Evolutionary conservation across 2,329 filamentous ascomycete species (phyloP), one percentile per base, ranked within the genome.

Genomic region (Rutstroemia sp.): DNA sequence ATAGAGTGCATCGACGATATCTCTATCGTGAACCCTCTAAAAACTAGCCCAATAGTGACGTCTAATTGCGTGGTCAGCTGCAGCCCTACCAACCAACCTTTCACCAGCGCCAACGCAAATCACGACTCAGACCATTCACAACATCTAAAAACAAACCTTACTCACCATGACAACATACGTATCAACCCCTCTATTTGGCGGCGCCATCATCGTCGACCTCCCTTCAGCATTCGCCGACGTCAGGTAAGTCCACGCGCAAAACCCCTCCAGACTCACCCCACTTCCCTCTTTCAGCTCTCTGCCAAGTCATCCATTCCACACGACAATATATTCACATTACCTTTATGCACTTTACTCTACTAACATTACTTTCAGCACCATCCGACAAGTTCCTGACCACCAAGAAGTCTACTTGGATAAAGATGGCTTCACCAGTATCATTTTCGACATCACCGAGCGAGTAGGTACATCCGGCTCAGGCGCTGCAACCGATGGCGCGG

Each of bases 371-470:
- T 7, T n/a, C 60, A 90, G 87, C 74, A 79, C 80, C 54, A 79
- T 91, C 64, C 84, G 88, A 61, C 81, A 90, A 73, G 83, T 92
- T 5, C 88, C 88, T 51, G 86, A 92, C 70, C 88, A 95, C 71
- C 92, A 97, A 75, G 92, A 96, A 77, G 87, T 96, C 64, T 96
- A 85, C 75, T 86, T 96, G 67, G 90, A 95, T 70, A 79, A 82
- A 62, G 80, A 87, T 61, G 91, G 90, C 50, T 92, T 92, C 71
- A 90, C 89, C 3, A 91, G 82, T 73, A 85, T 96, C 70, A 92
- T 96, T 65, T 81, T 96, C 71, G 92, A 97, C 67, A 90, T 97
- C 67, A 87, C 88, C 54, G 87, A 96, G 75, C 87, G 88, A 56
- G 86, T 95, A 21, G 80, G 82, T 58, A 69, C 72, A 14, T 66